Percentiles rank a stretch among this genome's conserved stretches.
Evolutionary conservation across 768 basidiomycete species (phyloP).

Genomic region (Pulveroboletus ravenelii): DNA sequence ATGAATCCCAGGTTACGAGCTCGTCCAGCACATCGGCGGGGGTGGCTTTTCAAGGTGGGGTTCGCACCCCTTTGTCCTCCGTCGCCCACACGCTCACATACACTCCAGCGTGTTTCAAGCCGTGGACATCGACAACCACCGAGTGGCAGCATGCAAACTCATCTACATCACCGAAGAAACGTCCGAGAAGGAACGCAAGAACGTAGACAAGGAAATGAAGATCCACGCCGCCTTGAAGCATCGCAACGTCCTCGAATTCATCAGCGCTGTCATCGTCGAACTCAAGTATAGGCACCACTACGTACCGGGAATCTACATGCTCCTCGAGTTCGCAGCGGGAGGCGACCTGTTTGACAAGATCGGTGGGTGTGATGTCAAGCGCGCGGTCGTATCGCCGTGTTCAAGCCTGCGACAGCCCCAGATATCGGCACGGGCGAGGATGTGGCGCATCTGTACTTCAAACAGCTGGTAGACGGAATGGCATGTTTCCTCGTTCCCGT

Average conservation of each 20-base stretch:
- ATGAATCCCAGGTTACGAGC: slow-evolving; percentile 50
- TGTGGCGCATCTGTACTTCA: slow-evolving; percentile 86
- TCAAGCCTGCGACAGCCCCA: slow-evolving; percentile 53
- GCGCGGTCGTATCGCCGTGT: not conserved
- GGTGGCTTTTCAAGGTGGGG: slow-evolving; percentile 80
- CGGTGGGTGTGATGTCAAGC: slow-evolving; percentile 46
- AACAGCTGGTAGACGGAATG: slow-evolving; percentile 79
- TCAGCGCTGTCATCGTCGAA: slow-evolving; percentile 75
- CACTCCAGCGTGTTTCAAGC: slow-evolving; percentile 73
- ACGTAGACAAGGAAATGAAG: slow-evolving; percentile 86
- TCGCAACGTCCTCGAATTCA: slow-evolving; percentile 74
- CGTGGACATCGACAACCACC: slow-evolving; percentile 58
- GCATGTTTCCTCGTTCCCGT: slow-evolving; percentile 37
- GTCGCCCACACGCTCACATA: not conserved
- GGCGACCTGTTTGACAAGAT: slow-evolving; percentile 99
- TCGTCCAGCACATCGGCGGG: slow-evolving; percentile 76
- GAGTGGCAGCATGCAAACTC: slow-evolving; percentile 85
- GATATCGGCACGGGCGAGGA: slow-evolving; percentile 85
- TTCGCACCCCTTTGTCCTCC: not conserved
- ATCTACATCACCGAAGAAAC: slow-evolving; percentile 60
- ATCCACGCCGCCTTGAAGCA: slow-evolving; percentile 82
- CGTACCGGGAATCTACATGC: slow-evolving; percentile 83
- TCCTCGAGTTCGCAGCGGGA: slow-evolving; percentile 87
- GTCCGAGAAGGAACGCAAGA: slow-evolving; percentile 67
- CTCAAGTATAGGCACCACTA: slow-evolving; percentile 50